Conservation (phyloP, 768 basidiomycete species). For the Candolleomyces efflorescens region DNA sequence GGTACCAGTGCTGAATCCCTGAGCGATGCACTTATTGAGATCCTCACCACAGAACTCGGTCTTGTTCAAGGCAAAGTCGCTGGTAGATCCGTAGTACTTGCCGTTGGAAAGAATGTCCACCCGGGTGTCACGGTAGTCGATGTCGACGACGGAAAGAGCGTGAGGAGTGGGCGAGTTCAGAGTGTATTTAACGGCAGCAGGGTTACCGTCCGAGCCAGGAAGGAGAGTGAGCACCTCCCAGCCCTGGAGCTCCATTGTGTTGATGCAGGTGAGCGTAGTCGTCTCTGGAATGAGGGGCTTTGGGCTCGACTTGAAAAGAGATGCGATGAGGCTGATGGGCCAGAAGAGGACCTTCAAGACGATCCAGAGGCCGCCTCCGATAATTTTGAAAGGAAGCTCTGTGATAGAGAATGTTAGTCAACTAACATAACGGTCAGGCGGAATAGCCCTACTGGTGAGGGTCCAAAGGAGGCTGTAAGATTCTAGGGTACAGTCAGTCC, state of each 20-base stretch:
- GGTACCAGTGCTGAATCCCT: not conserved
- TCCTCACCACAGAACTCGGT: slow-evolving; percentile 1
- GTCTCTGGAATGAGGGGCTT: not conserved
- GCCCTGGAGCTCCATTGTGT: not conserved
- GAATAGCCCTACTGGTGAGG: not conserved
- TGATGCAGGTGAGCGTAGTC: not conserved
- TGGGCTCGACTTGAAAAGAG: not conserved
- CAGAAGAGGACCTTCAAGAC: not conserved
- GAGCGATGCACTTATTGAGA: not conserved
- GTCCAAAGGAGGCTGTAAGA: not conserved
- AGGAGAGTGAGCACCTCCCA: not conserved
- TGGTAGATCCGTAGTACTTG: not conserved
- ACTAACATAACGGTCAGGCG: not conserved
- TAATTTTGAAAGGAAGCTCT: not conserved
- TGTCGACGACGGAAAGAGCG: not conserved
- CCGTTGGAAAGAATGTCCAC: not conserved
- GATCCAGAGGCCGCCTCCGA: not conserved
- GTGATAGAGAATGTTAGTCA: not conserved
- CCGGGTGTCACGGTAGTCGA: not conserved
- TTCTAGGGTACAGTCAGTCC: not conserved
- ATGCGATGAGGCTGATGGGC: not conserved
- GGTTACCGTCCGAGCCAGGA: not conserved
- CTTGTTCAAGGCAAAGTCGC: not conserved
- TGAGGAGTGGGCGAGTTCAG: slow-evolving; percentile 1
- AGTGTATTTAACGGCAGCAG: not conserved